Conservation (phyloP, 257 asterid genomes). For the Solanum pennellii region DNA sequence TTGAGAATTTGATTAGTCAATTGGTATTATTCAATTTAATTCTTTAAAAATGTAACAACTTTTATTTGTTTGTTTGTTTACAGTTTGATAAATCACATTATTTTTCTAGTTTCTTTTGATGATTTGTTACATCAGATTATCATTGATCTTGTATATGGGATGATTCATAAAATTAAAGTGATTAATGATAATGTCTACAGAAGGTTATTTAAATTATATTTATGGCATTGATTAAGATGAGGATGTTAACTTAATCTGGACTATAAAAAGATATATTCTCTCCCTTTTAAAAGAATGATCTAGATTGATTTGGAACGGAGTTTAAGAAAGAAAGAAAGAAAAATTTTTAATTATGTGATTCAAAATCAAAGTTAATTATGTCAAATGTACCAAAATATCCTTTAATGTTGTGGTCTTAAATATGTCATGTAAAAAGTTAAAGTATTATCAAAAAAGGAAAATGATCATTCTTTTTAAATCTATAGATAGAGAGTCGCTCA, state of each 20-base stretch:
- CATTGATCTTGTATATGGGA: background rate
- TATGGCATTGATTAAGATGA: background rate
- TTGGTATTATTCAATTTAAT: background rate
- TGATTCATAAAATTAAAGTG: background rate
- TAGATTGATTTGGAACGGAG: too few relatives aligned
- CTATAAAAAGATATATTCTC: background rate
- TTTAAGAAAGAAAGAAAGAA: too few relatives aligned
- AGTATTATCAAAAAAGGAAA: too few relatives aligned
- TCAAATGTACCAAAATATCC: too few relatives aligned
- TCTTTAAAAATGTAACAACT: background rate
- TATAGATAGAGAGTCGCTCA: too few relatives aligned
- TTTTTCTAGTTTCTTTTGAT: background rate
- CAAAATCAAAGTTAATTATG: too few relatives aligned
- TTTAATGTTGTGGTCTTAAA: too few relatives aligned
- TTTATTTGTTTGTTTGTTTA: background rate
- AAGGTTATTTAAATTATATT: background rate
- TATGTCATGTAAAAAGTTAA: too few relatives aligned
- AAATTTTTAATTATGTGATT: too few relatives aligned
- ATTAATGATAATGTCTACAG: background rate
- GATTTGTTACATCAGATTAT: background rate
- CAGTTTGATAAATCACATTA: background rate
- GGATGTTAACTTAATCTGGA: background rate
- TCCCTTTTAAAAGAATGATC: too few relatives aligned
- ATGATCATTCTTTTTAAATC: too few relatives aligned
- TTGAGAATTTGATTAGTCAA: background rate